These are phyloP conservation scores for Crassisporium funariophilum DNA, from an alignment of 768 basidiomycete genomes.

Conservation along the genomic window DNA sequence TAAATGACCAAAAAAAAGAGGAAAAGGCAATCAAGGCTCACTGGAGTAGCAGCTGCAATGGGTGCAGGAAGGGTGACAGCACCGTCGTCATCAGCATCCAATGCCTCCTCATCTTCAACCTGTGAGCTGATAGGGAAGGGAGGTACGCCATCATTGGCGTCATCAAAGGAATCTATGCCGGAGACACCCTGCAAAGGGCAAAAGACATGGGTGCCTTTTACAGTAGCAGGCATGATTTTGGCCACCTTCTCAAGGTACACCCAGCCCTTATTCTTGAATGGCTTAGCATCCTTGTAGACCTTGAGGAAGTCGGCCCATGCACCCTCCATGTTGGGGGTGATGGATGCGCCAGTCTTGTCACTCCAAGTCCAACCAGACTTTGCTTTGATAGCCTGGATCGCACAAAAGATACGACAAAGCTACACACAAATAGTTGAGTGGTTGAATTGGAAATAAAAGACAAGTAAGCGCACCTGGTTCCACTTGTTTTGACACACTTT, in stretches of 20 bases:
- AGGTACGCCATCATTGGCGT: neutral
- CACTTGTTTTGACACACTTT: neutral
- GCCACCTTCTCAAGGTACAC: conserved; percentile 15
- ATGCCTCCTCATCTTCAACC: neutral
- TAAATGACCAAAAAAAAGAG: neutral
- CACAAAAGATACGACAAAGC: conserved; percentile 11
- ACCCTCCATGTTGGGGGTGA: conserved; percentile 11
- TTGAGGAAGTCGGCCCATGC: conserved; percentile 8
- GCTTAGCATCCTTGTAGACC: conserved; percentile 12
- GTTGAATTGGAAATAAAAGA: neutral
- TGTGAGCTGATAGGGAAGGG: neutral
- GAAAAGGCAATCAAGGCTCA: neutral
- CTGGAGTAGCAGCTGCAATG: neutral
- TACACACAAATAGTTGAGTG: conserved; percentile 4
- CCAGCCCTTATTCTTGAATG: conserved; percentile 27
- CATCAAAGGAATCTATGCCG: neutral
- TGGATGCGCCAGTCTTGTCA: conserved; percentile 14
- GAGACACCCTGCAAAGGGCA: conserved; percentile 9
- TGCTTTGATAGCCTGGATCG: conserved; percentile 19
- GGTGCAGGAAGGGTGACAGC: neutral
- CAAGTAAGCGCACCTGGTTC: neutral
- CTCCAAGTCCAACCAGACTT: conserved; percentile 28
- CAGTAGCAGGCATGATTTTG: conserved; percentile 14
- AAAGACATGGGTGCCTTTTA: conserved; percentile 13
- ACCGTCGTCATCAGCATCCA: neutral